phyloP scores from a whole-genome alignment of 2,329 filamentous ascomycete species.

The Alternaria brassicae region DNA sequence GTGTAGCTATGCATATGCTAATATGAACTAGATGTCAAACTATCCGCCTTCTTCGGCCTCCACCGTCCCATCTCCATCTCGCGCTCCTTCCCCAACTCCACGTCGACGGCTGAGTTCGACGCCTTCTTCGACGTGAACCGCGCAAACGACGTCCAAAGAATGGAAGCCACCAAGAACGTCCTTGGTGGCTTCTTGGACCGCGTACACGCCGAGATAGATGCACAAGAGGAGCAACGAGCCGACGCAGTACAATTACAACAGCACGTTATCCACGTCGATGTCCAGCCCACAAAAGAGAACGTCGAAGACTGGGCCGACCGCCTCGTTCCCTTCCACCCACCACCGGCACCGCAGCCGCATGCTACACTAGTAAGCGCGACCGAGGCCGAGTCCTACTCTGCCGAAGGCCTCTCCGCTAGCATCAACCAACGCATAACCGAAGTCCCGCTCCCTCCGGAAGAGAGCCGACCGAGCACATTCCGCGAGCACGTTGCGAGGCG shows the following conservation, averaged over 20 bases:
- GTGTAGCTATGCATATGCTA: conserved; percentile 11
- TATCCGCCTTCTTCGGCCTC: conserved; percentile 94
- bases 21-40: conserved; percentile 73
- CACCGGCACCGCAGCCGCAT: conserved; percentile 76
- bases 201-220: conserved; percentile 46
- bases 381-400: conserved; percentile 22
- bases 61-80: conserved; percentile 89
- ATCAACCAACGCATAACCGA: conserved; percentile 47
- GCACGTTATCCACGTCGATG: conserved; percentile 44
- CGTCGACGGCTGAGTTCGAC: conserved; percentile 78
- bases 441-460: conserved; percentile 22
- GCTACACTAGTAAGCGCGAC: conserved; percentile 36
- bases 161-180: conserved; percentile 53
- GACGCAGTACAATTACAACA: conserved; percentile 49
- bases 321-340: conserved; percentile 80
- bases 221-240: conserved; percentile 45
- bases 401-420: conserved; percentile 30
- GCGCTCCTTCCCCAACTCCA: conserved; percentile 65
- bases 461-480: conserved; percentile 31
- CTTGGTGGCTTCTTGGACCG: conserved; percentile 53
- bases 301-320: conserved; percentile 56
- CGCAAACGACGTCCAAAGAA: conserved; percentile 59
- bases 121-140: conserved; percentile 74
- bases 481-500: conserved; percentile 33
- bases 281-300: conserved; percentile 36